Evolutionary conservation across 345 rosid genomes (phyloP).

Genomic region (Physaria fendleri): DNA sequence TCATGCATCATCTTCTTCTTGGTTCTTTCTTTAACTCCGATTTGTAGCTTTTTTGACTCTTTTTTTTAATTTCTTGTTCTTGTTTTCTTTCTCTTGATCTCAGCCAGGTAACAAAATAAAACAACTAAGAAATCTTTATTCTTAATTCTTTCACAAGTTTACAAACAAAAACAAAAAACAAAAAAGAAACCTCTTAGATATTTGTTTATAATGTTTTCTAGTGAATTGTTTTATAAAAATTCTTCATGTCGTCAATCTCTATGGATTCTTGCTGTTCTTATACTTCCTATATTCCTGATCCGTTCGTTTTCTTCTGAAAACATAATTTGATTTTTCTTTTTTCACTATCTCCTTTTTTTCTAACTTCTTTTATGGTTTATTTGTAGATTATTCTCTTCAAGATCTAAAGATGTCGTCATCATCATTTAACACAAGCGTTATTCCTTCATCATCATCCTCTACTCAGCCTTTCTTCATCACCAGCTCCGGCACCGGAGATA

Average conservation of each 20-base stretch:
- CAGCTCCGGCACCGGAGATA: slow-evolving; percentile 30
- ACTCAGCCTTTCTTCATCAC: slow-evolving; percentile 30
- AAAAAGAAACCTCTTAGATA: slow-evolving; percentile 11
- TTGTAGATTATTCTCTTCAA: slow-evolving; percentile 26
- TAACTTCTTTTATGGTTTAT: neutral
- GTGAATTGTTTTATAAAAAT: slow-evolving; percentile 21
- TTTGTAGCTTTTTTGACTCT: slow-evolving; percentile 24
- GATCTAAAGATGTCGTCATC: slow-evolving; percentile 39
- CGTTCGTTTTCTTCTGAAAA: slow-evolving; percentile 31
- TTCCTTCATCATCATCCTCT: slow-evolving; percentile 30
- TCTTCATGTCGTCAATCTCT: slow-evolving; percentile 35
- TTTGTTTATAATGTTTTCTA: slow-evolving; percentile 32
- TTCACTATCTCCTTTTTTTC: neutral
- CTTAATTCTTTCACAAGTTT: slow-evolving; percentile 20
- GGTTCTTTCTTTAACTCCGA: slow-evolving; percentile 29
- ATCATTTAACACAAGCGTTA: slow-evolving; percentile 28
- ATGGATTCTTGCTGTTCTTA: slow-evolving; percentile 31
- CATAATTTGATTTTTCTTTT: slow-evolving; percentile 1
- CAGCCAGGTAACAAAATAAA: slow-evolving; percentile 15
- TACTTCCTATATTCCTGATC: too few species aligned
- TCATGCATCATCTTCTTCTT: slow-evolving; percentile 44
- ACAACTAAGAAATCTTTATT: neutral
- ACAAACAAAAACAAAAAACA: slow-evolving; percentile 21
- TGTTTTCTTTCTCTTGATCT: slow-evolving; percentile 48
- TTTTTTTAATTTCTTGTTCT: slow-evolving; percentile 28